These are phyloP conservation scores for Penicillium sp. DNA, from an alignment of 2,329 filamentous ascomycete genomes.

Conservation along the genomic window DNA sequence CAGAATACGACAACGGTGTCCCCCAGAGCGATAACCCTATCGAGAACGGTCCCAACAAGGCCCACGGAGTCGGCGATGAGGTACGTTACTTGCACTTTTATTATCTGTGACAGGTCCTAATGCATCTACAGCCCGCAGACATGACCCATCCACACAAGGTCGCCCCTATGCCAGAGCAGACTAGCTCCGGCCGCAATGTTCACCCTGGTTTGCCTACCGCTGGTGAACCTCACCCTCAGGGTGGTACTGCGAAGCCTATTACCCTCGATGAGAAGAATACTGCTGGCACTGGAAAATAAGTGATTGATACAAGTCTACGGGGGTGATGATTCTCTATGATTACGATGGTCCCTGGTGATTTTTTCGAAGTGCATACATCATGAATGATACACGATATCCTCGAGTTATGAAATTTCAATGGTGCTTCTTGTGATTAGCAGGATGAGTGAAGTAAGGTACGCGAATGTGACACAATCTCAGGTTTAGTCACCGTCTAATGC, in stretches of 20 bases:
- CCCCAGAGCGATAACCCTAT: conserved; percentile 36
- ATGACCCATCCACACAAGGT: conserved; percentile 28
- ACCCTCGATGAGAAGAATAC: conserved; percentile 28
- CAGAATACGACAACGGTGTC: conserved; percentile 33
- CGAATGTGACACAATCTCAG: background rate
- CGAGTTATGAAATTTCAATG: background rate
- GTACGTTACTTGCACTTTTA: conserved; percentile 15
- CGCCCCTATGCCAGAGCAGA: conserved; percentile 30
- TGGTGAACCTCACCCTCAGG: conserved; percentile 16
- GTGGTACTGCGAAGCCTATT: conserved; percentile 31
- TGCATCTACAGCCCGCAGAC: conserved; percentile 18
- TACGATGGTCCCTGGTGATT: background rate
- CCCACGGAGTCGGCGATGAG: conserved; percentile 29
- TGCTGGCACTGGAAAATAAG: background rate
- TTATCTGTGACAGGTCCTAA: conserved; percentile 1
- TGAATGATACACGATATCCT: background rate
- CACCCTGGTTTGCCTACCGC: conserved; percentile 21
- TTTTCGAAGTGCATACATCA: background rate
- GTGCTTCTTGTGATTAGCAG: background rate
- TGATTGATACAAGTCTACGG: too few species aligned
- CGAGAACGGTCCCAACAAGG: conserved; percentile 26
- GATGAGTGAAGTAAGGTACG: background rate
- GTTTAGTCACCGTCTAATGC: background rate
- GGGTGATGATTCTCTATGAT: background rate
- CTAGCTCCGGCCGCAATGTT: conserved; percentile 22